Evolutionary conservation across 192 early-diverging fungal species (phyloP).

Genomic region (Backusella westeae): DNA sequence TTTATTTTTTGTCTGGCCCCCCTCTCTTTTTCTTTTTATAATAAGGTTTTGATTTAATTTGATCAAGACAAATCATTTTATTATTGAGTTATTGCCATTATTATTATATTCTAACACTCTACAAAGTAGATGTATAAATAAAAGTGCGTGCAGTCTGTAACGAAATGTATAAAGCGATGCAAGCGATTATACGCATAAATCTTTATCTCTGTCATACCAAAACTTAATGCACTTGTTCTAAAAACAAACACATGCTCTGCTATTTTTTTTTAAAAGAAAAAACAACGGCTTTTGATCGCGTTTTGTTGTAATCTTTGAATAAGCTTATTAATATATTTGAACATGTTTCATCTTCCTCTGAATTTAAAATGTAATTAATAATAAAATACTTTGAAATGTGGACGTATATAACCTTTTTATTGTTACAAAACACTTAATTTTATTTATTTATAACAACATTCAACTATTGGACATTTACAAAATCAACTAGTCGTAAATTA

Average conservation of each 20-base stretch:
- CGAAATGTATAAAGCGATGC: background rate
- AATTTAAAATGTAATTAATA: background rate
- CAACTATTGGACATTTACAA: background rate
- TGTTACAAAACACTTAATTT: background rate
- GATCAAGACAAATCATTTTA: background rate
- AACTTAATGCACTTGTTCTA: background rate
- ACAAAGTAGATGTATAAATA: background rate
- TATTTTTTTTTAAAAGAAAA: background rate
- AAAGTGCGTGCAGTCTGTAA: background rate
- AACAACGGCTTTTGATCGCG: background rate
- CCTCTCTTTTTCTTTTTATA: background rate
- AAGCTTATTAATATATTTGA: background rate
- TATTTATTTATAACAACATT: background rate
- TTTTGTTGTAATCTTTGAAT: background rate
- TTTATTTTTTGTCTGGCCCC: constrained; percentile 3
- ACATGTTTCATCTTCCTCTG: background rate
- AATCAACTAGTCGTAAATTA: background rate
- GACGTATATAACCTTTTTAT: background rate
- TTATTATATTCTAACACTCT: background rate
- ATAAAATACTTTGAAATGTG: background rate
- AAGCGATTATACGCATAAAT: background rate
- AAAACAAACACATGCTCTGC: background rate
- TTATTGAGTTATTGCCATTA: background rate
- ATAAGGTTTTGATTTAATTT: background rate
- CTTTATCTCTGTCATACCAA: background rate